Percentiles rank a stretch among this genome's conserved stretches.
phyloP scores from a whole-genome alignment of 805 yeast genomes.

The Candida argentea region DNA sequence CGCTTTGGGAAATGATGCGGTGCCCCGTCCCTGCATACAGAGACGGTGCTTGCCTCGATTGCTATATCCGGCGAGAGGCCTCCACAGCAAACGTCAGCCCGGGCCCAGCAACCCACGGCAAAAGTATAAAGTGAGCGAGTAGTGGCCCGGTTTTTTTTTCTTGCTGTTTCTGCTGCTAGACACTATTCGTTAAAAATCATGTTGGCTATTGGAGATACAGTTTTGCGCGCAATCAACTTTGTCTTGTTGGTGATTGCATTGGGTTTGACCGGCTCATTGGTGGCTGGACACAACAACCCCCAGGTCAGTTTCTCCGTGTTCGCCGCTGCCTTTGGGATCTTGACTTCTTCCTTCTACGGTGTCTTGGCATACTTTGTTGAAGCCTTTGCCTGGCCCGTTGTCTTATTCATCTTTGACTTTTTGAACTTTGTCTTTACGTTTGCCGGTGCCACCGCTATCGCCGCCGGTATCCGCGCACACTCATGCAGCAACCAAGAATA shows the following conservation, averaged over 20 bases:
- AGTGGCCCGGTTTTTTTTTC: no score
- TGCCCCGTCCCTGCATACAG: no score
- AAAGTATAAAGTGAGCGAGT: no score
- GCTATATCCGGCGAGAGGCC: no score
- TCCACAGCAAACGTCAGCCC: no score
- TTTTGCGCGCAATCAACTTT: slow-evolving; percentile 68
- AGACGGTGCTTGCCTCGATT: no score
- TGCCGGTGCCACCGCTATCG: slow-evolving; percentile 90
- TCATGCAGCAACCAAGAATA: slow-evolving; percentile 67
- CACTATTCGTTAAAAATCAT: slow-evolving; percentile 27
- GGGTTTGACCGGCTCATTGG: slow-evolving; percentile 85
- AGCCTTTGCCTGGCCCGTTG: slow-evolving; percentile 79
- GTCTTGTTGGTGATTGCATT: slow-evolving; percentile 66
- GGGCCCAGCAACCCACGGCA: no score
- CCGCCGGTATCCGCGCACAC: slow-evolving; percentile 81
- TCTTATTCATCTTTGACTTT: slow-evolving; percentile 69
- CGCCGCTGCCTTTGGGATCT: slow-evolving; percentile 76
- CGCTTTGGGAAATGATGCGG: no score
- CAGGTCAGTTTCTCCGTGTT: slow-evolving; percentile 87
- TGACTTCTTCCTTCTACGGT: slow-evolving; percentile 76
- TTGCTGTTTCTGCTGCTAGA: background rate
- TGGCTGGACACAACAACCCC: slow-evolving; percentile 55
- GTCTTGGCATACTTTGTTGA: slow-evolving; percentile 64
- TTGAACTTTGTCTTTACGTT: slow-evolving; percentile 86
- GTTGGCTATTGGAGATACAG: slow-evolving; percentile 65